Base-by-base conservation (phyloP, 2,329 filamentous ascomycete genomes). In the Cercospora janseana region DNA sequence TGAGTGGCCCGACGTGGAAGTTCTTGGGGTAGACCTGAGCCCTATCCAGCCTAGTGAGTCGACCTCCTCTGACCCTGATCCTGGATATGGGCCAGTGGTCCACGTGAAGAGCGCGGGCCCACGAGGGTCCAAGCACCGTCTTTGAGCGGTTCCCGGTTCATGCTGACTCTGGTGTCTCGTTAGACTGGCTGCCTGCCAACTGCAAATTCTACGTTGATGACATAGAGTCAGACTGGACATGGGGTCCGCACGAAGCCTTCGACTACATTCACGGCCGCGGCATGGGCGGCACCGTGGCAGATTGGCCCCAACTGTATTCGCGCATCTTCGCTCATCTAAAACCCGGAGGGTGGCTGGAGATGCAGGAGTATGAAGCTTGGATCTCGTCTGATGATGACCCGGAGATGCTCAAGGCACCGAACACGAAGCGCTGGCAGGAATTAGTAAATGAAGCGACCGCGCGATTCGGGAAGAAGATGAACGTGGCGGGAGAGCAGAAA, bases 301-400 rank as follows among this genome's bases (percentile, higher is more conserved):
- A 55, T 48, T 64, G 59, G 59, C 56, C 58, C 10, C 46, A 40
- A n/a, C 53, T 63, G 29, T 57, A 60, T 48, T 21, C 49, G 20
- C 53, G 56, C 26, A 54, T 58, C 4, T 61, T 51, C 45, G 48
- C 46, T 4, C 43, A 57, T 24, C 35, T 66, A 12, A 57, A 60
- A 44, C 63, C 64, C 4, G 64, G 69, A 9, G 69, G 68, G 16
- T 71, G 67, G 58, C 57, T 71, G 10, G 70, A 72, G 56, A 59
- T 68, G 23, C 67, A 67, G 38, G 70, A 72, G 41, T 65, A 69
- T 44, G 58, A 59, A 37, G 54, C 55, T 35, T 56, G 51, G 45
- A 49, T 59, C 29, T 53, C 49, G 18, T 57, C 59, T 13, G 54
- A 61, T 12, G 65, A 69, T 42, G 54, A 57, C 16, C 53, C 53